phyloP scores from a whole-genome alignment of 1,284 basidiomycete species.

The Wolfiporia cocos region DNA sequence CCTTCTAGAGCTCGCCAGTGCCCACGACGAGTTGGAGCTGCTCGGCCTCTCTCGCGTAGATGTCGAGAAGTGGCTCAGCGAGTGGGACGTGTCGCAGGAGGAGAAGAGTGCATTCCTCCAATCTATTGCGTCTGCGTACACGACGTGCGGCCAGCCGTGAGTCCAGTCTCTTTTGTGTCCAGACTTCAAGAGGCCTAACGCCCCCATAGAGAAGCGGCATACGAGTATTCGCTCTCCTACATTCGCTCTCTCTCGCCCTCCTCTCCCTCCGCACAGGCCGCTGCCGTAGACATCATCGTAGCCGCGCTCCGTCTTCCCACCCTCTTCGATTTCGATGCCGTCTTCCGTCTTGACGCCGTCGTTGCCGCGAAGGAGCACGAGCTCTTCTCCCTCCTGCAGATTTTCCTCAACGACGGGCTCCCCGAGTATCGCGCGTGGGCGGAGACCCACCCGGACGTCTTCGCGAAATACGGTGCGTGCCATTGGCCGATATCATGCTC shows the following conservation, averaged over 20 bases:
- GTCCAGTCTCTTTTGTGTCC: background rate
- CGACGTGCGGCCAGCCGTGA: slow-evolving; percentile 52
- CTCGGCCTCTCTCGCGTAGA: slow-evolving; percentile 59
- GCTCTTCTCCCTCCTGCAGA: slow-evolving; percentile 61
- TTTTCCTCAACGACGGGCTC: slow-evolving; percentile 68
- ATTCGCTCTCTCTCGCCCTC: slow-evolving; percentile 52
- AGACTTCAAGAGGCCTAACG: background rate
- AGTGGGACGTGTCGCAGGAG: slow-evolving; percentile 68
- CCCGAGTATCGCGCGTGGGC: slow-evolving; percentile 64
- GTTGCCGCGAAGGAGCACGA: slow-evolving; percentile 64
- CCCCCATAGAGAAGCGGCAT: slow-evolving; percentile 45
- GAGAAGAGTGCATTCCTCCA: slow-evolving; percentile 72
- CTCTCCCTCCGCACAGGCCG: slow-evolving; percentile 41
- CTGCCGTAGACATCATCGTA: slow-evolving; percentile 58
- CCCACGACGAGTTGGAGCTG: slow-evolving; percentile 65
- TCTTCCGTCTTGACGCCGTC: slow-evolving; percentile 73
- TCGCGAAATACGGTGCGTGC: slow-evolving; percentile 61
- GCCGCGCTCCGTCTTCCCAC: slow-evolving; percentile 65
- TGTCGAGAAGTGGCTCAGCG: slow-evolving; percentile 69
- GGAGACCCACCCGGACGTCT: slow-evolving; percentile 39
- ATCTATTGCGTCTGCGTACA: slow-evolving; percentile 57
- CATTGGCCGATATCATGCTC: slow-evolving; percentile 11
- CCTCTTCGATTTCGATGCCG: slow-evolving; percentile 77
- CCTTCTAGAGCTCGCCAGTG: slow-evolving; percentile 60
- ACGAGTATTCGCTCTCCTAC: slow-evolving; percentile 58